Evolutionary conservation across 139 green algal species (phyloP), one percentile per base, ranked within the genome.

Genomic region (Chlamydomonas eustigma): DNA sequence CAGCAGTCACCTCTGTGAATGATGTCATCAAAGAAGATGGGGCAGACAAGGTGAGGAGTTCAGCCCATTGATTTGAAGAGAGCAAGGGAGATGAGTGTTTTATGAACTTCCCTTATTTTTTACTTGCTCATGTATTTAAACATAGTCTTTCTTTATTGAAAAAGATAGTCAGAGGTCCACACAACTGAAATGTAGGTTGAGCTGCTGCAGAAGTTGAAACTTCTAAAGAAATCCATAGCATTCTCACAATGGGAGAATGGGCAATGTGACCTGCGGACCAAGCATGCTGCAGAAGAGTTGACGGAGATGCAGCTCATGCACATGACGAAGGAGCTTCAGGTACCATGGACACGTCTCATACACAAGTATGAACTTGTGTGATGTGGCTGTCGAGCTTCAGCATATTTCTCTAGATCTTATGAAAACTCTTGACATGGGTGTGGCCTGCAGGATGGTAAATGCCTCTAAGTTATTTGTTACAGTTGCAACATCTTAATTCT

Each of bases 281-380:
- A 22, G 0, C 79, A 81, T 39, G 64, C 52, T 2, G 58, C 39
- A 37, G 74, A 73, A 32, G 74, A 76, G 70, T 75, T 84, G 5
- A 72, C 69, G 6, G 74, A 84, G 39, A 51, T 84, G 74, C 79
- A 84, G 63, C 79, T 84, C 39, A 64, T 84, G 75, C 79, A 84
- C 75, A 74, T 81, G 25, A 84, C 79, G 39, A 84, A 84, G 75
- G 79, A 84, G 36, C 69, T 84, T 34, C 79, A 84, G 79, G 79
- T 73, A 25, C 34, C 33, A 51, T 37, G 8, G 34, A 34, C 5
- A 31, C n/a, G n/a, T n/a, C n/a, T n/a, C n/a, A n/a, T n/a, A n/a
- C n/a, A n/a, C n/a, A n/a, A n/a, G n/a, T n/a, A n/a, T n/a, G n/a
- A n/a, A n/a, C n/a, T n/a, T n/a, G n/a, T n/a, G n/a, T n/a, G n/a